These are phyloP conservation scores for Dalbergia cultrata DNA, from an alignment of 306 rosid genomes.

Conservation along the genomic window DNA sequence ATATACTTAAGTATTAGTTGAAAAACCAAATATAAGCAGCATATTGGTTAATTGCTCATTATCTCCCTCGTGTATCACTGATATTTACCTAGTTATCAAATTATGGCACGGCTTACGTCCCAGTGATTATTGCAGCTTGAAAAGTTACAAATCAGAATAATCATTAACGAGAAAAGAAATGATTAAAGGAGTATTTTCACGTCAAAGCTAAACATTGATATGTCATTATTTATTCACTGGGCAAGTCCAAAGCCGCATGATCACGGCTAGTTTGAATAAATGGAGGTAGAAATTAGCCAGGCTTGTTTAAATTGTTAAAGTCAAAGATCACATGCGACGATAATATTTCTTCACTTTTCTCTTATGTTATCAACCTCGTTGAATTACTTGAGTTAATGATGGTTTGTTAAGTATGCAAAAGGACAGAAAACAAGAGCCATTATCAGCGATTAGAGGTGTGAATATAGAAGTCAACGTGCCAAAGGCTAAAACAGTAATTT, in stretches of 20 bases:
- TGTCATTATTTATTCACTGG: slow-evolving; percentile 1
- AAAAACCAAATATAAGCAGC: not conserved
- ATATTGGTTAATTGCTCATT: slow-evolving; percentile 1
- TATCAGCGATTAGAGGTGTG: not conserved
- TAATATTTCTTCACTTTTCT: slow-evolving; percentile 28
- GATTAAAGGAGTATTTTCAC: not conserved
- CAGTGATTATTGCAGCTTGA: slow-evolving; percentile 17
- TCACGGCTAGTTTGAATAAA: slow-evolving; percentile 24
- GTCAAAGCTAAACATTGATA: not conserved
- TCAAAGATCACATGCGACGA: slow-evolving; percentile 39
- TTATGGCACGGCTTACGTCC: slow-evolving; percentile 1
- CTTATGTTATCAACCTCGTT: not conserved
- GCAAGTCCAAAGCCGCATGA: slow-evolving; percentile 8
- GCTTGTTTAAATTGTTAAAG: slow-evolving; percentile 1
- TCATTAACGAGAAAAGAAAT: not conserved
- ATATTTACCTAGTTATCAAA: not conserved
- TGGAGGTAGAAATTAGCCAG: not conserved
- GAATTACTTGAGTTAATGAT: slow-evolving; percentile 33
- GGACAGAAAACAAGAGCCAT: not conserved
- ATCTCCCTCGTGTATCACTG: not conserved
- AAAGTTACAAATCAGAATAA: slow-evolving; percentile 20
- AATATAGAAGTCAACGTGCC: slow-evolving; percentile 24
- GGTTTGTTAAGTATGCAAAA: slow-evolving; percentile 19
- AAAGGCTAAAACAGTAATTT: slow-evolving; percentile 37
- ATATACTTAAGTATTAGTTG: not conserved